phyloP scores from a whole-genome alignment of 2,329 filamentous ascomycete genomes.

The Elsinoe arachidis region DNA sequence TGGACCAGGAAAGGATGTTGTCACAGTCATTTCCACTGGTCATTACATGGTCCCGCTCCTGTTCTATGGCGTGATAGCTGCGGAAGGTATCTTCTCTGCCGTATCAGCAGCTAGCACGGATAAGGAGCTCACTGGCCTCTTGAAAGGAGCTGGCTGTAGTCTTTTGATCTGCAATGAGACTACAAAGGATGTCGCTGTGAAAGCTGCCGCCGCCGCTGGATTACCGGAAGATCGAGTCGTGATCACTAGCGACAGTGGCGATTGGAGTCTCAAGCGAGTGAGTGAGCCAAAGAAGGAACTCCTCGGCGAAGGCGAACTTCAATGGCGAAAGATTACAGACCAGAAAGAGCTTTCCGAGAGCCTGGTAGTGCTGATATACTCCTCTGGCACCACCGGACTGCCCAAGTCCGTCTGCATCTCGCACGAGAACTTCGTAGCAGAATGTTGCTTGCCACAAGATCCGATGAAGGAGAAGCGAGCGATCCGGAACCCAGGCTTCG shows the following conservation, averaged over 20 bases:
- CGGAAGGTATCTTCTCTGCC: conserved; percentile 51
- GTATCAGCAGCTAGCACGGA: conserved; percentile 44
- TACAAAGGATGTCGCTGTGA: conserved; percentile 39
- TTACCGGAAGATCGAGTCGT: conserved; percentile 42
- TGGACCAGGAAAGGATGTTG: conserved; percentile 45
- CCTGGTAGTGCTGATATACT: conserved; percentile 37
- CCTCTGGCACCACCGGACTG: conserved; percentile 40
- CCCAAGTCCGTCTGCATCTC: conserved; percentile 33
- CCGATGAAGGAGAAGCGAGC: conserved; percentile 9
- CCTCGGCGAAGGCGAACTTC: conserved; percentile 30
- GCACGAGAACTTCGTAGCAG: conserved; percentile 23
- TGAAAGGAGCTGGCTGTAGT: conserved; percentile 35
- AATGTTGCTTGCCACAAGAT: conserved; percentile 9
- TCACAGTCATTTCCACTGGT: conserved; percentile 49
- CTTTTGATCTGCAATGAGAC: conserved; percentile 41
- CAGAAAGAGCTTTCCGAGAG: conserved; percentile 37
- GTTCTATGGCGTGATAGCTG: conserved; percentile 50
- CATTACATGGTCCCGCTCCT: conserved; percentile 47
- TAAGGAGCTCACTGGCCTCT: conserved; percentile 43
- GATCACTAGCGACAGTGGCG: conserved; percentile 33
- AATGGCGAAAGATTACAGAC: conserved; percentile 50
- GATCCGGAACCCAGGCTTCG: conserved; percentile 15
- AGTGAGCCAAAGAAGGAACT: conserved; percentile 19
- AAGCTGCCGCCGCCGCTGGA: conserved; percentile 43
- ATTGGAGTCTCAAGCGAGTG: conserved; percentile 28